These are phyloP conservation scores for Colletotrichum sidae DNA, from an alignment of 2,329 filamentous ascomycete species.

Conservation along the genomic window DNA sequence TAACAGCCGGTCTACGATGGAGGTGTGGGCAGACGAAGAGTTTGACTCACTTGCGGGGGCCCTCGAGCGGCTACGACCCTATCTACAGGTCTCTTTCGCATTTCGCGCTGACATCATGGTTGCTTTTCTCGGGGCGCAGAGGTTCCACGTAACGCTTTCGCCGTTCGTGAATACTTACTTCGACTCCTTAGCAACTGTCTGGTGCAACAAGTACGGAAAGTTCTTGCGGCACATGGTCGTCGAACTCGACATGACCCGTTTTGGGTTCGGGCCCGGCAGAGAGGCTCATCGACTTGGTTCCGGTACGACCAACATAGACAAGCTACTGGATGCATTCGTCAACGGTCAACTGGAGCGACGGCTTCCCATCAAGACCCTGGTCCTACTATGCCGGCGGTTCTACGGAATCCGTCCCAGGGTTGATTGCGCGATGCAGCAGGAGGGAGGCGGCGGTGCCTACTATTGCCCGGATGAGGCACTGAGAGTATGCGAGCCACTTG, in stretches of 20 bases:
- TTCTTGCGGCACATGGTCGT: constrained; percentile 52
- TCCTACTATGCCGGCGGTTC: constrained; percentile 50
- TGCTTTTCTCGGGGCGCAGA: constrained; percentile 47
- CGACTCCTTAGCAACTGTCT: constrained; percentile 50
- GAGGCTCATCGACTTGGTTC: constrained; percentile 42
- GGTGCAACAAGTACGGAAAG: constrained; percentile 48
- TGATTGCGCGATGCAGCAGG: constrained; percentile 22
- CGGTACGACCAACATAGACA: constrained; percentile 42
- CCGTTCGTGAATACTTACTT: constrained; percentile 48
- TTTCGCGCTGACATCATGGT: constrained; percentile 53
- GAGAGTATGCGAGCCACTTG: constrained; percentile 46
- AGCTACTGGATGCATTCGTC: constrained; percentile 45
- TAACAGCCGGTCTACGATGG: constrained; percentile 40
- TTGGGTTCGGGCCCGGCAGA: constrained; percentile 46
- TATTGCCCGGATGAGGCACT: constrained; percentile 49
- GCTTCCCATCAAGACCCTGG: constrained; percentile 43
- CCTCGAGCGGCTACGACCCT: constrained; percentile 41
- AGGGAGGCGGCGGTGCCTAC: constrained; percentile 17
- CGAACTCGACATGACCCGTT: constrained; percentile 55
- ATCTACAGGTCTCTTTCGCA: constrained; percentile 47
- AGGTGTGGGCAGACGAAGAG: constrained; percentile 49
- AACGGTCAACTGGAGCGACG: constrained; percentile 40
- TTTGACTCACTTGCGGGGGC: constrained; percentile 46
- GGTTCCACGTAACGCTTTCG: constrained; percentile 53
- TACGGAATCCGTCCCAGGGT: constrained; percentile 39